Base-by-base conservation (phyloP, 805 yeast species). In the Schizosaccharomyces japonicus region DNA sequence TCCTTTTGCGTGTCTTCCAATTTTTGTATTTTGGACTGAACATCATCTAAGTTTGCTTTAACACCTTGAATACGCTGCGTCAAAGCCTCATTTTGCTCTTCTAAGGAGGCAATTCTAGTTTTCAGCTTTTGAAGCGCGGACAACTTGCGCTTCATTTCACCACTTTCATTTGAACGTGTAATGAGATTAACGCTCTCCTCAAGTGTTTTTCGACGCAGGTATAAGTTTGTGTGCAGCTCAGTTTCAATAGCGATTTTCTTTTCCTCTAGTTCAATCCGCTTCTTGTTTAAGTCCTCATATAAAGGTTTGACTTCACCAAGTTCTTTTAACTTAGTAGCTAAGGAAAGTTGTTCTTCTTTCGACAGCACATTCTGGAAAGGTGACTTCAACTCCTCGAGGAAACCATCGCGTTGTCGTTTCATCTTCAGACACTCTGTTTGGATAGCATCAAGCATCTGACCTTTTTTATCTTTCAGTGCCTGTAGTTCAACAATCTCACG, bases 1-100 rank as follows among this genome's bases (percentile, higher is more conserved):
- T 65, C 57, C 1, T 69, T 61, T 56, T 80, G 93, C 40, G 69
- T 69, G 2, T 71, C 70, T 55, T 76, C 72, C 5, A 78, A 65
- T 48, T 68, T 66, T 15, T 66, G 65, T 42, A 76, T 55, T 8
- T 62, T 52, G 15, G 62, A 60, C 47, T 69, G 69, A 33, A 66
- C 59, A 4, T 55, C 56, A 11, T 55, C 54, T 34, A 58, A 49
- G 32, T 58, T 60, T 17, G 56, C 47, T 23, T 47, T 49, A 5
- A 44, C 8, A 15, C 51, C 55, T 44, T 33, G 51, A 27, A 36
- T 48, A 26, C 44, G 59, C 13, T 50, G 52, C 23, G 59, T 56
- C 10, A 65, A 50, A 17, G 51, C 51, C 3, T 54, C 57, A 3
- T 63, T 54, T 17, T 57, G 57, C 17, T 52, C 48, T 44, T 60